Percentiles rank a stretch among this genome's conserved stretches.
Conservation (phyloP, 345 rosid genomes). For the Bruguiera sexangula region DNA sequence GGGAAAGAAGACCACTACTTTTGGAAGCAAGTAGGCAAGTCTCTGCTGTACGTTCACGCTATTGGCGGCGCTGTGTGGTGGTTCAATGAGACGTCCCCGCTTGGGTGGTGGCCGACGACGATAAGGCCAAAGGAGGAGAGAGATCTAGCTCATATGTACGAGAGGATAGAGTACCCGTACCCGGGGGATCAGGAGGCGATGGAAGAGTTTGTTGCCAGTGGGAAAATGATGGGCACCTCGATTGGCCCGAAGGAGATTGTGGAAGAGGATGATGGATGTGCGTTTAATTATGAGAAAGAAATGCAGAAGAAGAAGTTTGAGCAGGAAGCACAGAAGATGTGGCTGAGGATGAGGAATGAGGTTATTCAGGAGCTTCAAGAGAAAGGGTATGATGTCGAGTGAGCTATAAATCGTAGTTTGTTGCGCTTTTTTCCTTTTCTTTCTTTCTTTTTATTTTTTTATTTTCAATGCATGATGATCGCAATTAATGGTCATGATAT, state of each 20-base stretch:
- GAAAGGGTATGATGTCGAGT: slow-evolving; percentile 71
- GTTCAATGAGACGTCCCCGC: slow-evolving; percentile 76
- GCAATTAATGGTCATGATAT: too few relatives aligned
- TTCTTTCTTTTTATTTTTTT: too few relatives aligned
- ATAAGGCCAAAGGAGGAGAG: slow-evolving; percentile 83
- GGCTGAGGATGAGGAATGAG: slow-evolving; percentile 90
- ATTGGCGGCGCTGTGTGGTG: slow-evolving; percentile 65
- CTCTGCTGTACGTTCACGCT: slow-evolving; percentile 67
- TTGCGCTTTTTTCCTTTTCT: too few relatives aligned
- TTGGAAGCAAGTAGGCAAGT: slow-evolving; percentile 85
- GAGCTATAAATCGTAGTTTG: slow-evolving; percentile 9
- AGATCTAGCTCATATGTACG: slow-evolving; percentile 73
- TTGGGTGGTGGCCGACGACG: slow-evolving; percentile 80
- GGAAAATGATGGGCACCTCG: slow-evolving; percentile 71
- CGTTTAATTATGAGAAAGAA: slow-evolving; percentile 49
- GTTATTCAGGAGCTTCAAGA: slow-evolving; percentile 78
- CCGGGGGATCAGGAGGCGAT: slow-evolving; percentile 83
- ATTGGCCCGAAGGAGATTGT: slow-evolving; percentile 68
- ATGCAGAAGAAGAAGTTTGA: slow-evolving; percentile 72
- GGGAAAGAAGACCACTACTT: slow-evolving; percentile 64
- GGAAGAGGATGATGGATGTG: slow-evolving; percentile 55
- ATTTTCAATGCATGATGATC: too few relatives aligned
- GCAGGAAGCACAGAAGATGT: slow-evolving; percentile 69
- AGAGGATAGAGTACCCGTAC: slow-evolving; percentile 76
- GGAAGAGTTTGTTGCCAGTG: slow-evolving; percentile 82